A percentile compares a stretch with the other conserved stretches of the same genome.
These are phyloP conservation scores for Tritrichomonas musculus DNA, from an alignment of 208 protist species.

Conservation along the genomic window DNA sequence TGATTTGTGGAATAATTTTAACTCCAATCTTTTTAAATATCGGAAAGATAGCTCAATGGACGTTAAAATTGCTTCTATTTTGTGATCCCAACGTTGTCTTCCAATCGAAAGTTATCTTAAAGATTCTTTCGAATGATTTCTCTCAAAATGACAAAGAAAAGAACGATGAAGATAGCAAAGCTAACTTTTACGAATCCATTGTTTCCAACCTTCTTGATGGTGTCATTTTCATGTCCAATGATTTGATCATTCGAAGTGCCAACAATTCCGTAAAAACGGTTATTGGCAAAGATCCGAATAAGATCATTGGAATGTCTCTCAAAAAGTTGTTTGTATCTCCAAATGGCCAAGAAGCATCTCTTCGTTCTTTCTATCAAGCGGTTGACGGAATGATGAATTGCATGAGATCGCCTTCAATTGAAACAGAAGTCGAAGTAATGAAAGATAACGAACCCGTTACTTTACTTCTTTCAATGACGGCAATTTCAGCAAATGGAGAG, in stretches of 20 bases:
- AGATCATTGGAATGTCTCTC: not conserved
- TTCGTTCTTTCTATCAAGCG: not conserved
- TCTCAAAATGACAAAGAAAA: not conserved
- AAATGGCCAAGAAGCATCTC: not conserved
- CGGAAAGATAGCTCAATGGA: not conserved
- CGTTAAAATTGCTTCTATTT: no score
- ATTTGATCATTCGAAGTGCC: not conserved
- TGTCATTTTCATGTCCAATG: not conserved
- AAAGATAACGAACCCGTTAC: not conserved
- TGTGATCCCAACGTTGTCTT: no score
- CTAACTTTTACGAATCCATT: not conserved
- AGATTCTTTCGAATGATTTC: conserved; percentile 21
- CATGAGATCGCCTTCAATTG: not conserved
- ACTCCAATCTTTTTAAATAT: not conserved
- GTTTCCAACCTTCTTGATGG: not conserved
- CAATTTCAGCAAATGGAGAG: not conserved
- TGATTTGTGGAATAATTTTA: not conserved
- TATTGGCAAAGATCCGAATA: not conserved
- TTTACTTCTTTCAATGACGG: not conserved
- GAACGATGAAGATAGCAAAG: not conserved
- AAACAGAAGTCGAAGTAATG: not conserved
- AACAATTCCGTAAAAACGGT: not conserved
- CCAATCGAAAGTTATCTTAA: no score
- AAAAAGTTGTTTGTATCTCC: no score
- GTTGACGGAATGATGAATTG: not conserved